phyloP scores from a whole-genome alignment of 441 rosid genomes.

The Brassica hybrid region DNA sequence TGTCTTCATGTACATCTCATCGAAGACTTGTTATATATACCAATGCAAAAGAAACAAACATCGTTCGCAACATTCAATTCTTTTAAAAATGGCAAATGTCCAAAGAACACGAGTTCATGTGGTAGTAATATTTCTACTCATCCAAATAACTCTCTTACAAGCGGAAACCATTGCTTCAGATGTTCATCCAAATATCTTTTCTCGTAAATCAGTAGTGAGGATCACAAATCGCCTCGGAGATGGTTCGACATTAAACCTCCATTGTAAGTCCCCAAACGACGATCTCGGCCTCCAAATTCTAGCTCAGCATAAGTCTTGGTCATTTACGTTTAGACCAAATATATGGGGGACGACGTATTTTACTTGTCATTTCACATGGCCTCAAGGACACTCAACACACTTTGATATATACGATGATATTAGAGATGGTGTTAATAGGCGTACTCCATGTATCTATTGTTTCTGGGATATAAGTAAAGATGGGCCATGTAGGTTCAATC shows the following conservation, averaged over 20 bases:
- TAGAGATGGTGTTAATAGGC: constrained; percentile 21
- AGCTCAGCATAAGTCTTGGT: constrained; percentile 16
- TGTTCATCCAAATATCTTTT: background rate
- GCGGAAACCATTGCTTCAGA: background rate
- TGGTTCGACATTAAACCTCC: constrained; percentile 29
- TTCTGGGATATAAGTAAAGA: constrained; percentile 30
- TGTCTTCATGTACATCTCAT: background rate
- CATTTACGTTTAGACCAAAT: constrained; percentile 24
- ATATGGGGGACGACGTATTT: constrained; percentile 16
- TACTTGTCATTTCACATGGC: constrained; percentile 34
- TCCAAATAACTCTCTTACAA: constrained; percentile 24
- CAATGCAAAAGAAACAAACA: constrained; percentile 3
- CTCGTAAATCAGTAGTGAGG: background rate
- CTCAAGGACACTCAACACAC: background rate
- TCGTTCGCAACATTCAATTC: background rate
- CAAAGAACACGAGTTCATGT: constrained; percentile 14
- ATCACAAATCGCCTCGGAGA: constrained; percentile 36
- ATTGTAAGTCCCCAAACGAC: constrained; percentile 29
- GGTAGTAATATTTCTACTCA: constrained; percentile 16
- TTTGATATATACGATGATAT: constrained; percentile 35
- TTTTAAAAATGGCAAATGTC: background rate
- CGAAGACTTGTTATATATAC: constrained; percentile 8
- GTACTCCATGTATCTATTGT: constrained; percentile 28
- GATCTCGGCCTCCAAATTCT: constrained; percentile 23
- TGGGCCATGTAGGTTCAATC: constrained; percentile 33